Base-by-base conservation (phyloP, 805 yeast species). In the Schwanniomyces occidentalis region DNA sequence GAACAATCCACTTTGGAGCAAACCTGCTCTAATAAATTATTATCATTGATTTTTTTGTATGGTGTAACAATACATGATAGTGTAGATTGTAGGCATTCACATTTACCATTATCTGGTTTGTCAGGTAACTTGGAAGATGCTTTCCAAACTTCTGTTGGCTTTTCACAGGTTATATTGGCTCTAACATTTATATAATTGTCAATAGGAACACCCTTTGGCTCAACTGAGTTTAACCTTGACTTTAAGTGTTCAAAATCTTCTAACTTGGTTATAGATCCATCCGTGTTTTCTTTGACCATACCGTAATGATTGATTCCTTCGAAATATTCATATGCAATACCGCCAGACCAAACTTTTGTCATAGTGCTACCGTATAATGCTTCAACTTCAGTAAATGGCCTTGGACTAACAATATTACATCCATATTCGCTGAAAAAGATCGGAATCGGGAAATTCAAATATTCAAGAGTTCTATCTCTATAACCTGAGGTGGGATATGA, bases 71-170 rank as follows among this genome's bases (percentile, higher is more conserved):
- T 54, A 45, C 77, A 73, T 1, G 62, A 45, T 4, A 69, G 45
- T 4, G 68, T 58, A 6, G 67, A 45, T 53, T 66, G 58, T 19
- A 71, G 51, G 42, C 77, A 72, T 40, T 65, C 73, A 49, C 78
- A 73, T 33, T 62, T 54, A 10, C 61, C 64, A 7, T 55, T 42
- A 37, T 67, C 62, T 2, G 79, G 78, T 2, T 65, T 58, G 5
- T 51, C 58, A 0, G 78, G 78, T 20, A 71, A 42, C 1, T 26
- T 28, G 4, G 24, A 27, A 13, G 60, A 45, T 1, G 47, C 56
- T 8, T 42, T 35, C 59, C 62, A 54, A 2, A 28, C 6, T 5
- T 42, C 38, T 16, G 28, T 29, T 8, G 12, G 25, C n/a, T 25
- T 23, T 8, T 16, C 27, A 13, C 41, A 32, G 15, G 30, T 7